phyloP scores from a whole-genome alignment of 352 stramenopile genomes.

The Globisporangium splendens region DNA sequence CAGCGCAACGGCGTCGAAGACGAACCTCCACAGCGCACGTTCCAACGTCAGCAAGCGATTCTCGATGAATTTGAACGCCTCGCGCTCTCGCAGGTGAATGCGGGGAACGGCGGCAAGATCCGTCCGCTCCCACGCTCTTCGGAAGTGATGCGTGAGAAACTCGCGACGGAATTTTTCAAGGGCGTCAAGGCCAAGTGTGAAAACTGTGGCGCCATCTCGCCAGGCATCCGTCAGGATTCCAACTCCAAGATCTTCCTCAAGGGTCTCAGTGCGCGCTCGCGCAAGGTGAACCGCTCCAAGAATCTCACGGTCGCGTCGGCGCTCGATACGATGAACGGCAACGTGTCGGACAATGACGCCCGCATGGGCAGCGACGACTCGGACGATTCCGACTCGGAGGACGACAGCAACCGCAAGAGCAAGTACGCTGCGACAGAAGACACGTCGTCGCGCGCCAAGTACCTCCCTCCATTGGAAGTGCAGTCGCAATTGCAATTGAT shows the following conservation, averaged over 20 bases:
- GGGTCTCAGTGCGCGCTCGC: slow-evolving; percentile 69
- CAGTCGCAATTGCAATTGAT: slow-evolving; percentile 94
- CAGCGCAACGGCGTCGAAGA: slow-evolving; percentile 86
- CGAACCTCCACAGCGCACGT: slow-evolving; percentile 60
- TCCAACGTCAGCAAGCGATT: slow-evolving; percentile 82
- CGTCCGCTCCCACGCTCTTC: slow-evolving; percentile 53
- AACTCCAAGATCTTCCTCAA: slow-evolving; percentile 98
- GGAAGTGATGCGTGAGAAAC: slow-evolving; percentile 74
- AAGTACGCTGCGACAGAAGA: slow-evolving; percentile 62
- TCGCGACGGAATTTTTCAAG: slow-evolving; percentile 90
- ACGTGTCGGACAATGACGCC: slow-evolving; percentile 40
- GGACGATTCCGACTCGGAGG: slow-evolving; percentile 75
- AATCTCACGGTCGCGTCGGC: slow-evolving; percentile 80
- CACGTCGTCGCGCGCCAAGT: slow-evolving; percentile 84
- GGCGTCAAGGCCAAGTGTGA: slow-evolving; percentile 93
- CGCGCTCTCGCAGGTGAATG: slow-evolving; percentile 47
- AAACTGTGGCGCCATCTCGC: slow-evolving; percentile 95
- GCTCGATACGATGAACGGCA: slow-evolving; percentile 76
- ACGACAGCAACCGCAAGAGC: slow-evolving; percentile 47
- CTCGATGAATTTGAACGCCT: slow-evolving; percentile 89
- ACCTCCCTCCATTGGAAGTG: slow-evolving; percentile 94
- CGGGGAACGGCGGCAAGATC: slow-evolving; percentile 23
- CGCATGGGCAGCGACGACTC: slow-evolving; percentile 39
- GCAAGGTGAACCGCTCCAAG: slow-evolving; percentile 81
- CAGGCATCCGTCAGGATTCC: slow-evolving; percentile 95